These are phyloP conservation scores for Amanita polypyramis DNA, from an alignment of 768 basidiomycete genomes.

Conservation along the genomic window DNA sequence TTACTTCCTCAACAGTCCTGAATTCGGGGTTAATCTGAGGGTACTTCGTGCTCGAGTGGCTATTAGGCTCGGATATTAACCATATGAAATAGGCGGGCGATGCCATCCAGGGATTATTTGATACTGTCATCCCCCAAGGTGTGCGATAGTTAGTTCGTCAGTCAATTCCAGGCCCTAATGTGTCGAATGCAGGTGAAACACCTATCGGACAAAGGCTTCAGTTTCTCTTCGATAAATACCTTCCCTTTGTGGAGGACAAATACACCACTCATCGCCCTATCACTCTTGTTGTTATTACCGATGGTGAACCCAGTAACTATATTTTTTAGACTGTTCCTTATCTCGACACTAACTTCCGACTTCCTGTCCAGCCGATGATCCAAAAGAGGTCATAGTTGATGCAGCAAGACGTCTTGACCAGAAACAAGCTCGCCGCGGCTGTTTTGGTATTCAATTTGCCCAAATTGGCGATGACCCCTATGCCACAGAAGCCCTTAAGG, in stretches of 20 bases:
- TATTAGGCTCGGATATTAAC: not conserved
- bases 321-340: constrained; percentile 11
- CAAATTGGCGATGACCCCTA: constrained; percentile 46
- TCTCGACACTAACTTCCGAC: not conserved
- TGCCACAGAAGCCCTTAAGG: constrained; percentile 33
- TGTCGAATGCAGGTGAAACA: constrained; percentile 9
- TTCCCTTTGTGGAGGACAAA: constrained; percentile 12
- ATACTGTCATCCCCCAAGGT: constrained; percentile 11
- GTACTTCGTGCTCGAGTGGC: not conserved
- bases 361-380: constrained; percentile 36
- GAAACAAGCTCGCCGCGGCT: constrained; percentile 31
- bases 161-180: not conserved
- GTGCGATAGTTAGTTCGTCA: not conserved
- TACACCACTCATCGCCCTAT: constrained; percentile 20
- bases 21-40: constrained; percentile 1
- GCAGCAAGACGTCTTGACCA: constrained; percentile 41
- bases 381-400: constrained; percentile 34
- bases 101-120: constrained; percentile 9
- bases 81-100: constrained; percentile 7
- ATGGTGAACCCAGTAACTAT: constrained; percentile 44
- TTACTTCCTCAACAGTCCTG: constrained; percentile 41
- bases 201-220: constrained; percentile 11
- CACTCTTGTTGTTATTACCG: constrained; percentile 53
- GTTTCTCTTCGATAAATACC: constrained; percentile 11
- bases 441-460: constrained; percentile 59